Conservation (phyloP, 1,139 yeast genomes). For the Torulaspora globosa region DNA sequence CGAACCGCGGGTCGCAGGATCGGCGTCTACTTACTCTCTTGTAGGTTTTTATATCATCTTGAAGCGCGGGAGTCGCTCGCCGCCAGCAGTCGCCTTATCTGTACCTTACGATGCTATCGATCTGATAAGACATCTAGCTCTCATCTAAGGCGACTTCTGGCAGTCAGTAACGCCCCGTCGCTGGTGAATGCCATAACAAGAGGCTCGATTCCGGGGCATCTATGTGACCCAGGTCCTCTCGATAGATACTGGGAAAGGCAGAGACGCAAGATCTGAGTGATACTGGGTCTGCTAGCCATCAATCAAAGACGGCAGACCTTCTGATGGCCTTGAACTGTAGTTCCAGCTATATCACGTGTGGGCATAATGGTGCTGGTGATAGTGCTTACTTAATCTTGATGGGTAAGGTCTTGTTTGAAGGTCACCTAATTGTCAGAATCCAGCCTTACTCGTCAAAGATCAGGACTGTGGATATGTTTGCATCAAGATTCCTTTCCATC, state of each 20-base stretch:
- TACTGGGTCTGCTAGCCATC: not conserved
- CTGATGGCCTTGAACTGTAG: not conserved
- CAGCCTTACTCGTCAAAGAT: not conserved
- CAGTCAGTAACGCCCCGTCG: not conserved
- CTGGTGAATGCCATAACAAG: not conserved
- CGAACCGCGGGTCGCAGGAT: not conserved
- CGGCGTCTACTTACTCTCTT: not conserved
- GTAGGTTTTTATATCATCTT: not conserved
- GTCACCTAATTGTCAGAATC: no score
- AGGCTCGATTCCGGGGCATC: not conserved
- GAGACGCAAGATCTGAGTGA: no score
- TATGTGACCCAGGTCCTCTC: not conserved
- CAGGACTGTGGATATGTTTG: constrained; percentile 1
- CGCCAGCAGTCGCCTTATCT: not conserved
- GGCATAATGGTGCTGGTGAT: not conserved
- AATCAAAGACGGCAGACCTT: not conserved
- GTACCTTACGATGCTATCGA: not conserved
- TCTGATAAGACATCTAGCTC: not conserved
- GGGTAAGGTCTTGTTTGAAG: not conserved
- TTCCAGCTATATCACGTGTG: not conserved
- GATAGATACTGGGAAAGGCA: not conserved
- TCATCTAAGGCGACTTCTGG: not conserved
- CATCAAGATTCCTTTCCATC: not conserved
- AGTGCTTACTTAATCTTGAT: not conserved
- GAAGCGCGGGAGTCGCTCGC: constrained; percentile 3